Evolutionary conservation across 2,329 filamentous ascomycete genomes (phyloP).

Genomic region (Trichoderma endophyticum): DNA sequence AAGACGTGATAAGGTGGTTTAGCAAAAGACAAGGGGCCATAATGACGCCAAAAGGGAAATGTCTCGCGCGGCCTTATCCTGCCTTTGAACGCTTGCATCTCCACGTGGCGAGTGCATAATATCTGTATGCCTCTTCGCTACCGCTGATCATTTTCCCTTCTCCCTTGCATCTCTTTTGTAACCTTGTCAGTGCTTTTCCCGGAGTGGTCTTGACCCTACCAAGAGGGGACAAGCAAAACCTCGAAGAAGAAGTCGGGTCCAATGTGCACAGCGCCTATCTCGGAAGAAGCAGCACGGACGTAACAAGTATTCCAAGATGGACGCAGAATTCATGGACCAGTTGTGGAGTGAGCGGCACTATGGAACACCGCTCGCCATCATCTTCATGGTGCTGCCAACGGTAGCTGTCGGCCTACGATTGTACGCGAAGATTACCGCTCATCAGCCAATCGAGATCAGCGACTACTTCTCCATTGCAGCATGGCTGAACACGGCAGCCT

Average conservation of each 20-base stretch:
- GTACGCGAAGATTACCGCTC: constrained; percentile 12
- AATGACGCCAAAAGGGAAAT: constrained; percentile 3
- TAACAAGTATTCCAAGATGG: not conserved
- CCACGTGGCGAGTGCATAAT: constrained; percentile 11
- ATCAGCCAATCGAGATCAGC: constrained; percentile 5
- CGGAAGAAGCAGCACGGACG: constrained; percentile 2
- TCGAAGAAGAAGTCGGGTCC: not conserved
- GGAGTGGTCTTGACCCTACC: not conserved
- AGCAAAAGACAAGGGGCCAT: not conserved
- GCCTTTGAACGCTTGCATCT: not conserved
- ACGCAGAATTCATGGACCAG: constrained; percentile 9
- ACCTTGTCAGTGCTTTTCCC: not conserved
- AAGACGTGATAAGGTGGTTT: not conserved
- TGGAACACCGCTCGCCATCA: constrained; percentile 5
- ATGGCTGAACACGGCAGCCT: not conserved
- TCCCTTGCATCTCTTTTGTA: not conserved
- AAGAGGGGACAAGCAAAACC: not conserved
- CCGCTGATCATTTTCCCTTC: constrained; percentile 12
- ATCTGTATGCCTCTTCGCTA: constrained; percentile 1
- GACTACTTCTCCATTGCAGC: constrained; percentile 7
- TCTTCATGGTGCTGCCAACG: constrained; percentile 7
- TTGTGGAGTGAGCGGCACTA: constrained; percentile 13
- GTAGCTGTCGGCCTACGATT: constrained; percentile 3
- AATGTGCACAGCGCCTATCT: not conserved
- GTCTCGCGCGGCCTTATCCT: not conserved